Evolutionary conservation across 1,284 basidiomycete species (phyloP), one percentile per base, ranked within the genome.

Genomic region (Marasmius sp.): DNA sequence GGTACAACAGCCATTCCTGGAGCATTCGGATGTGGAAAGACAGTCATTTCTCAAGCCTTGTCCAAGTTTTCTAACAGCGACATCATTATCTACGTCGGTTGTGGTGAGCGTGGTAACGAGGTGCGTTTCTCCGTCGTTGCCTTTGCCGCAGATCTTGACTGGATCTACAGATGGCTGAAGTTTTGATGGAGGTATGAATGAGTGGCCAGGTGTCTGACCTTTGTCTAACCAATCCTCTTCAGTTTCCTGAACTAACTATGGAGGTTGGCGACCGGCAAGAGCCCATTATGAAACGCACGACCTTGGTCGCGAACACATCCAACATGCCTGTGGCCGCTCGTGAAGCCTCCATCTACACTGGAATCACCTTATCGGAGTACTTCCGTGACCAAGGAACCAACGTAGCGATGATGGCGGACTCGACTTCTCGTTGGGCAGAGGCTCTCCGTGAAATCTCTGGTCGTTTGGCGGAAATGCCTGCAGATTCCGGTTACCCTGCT

Each of bases 321-420:
- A 99, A 99, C 82, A 99, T 99, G 97, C 97, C 97, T 69, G 97
- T 99, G 71, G 97, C 97, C 41, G 97, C 97, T 43, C 94, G 97
- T 72, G 97, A 99, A 81, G 97, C 97, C 6, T 98, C 97, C 50
- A 99, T 99, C 76, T 99, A 99, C 80, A 99, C 97, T 48, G 97
- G 97, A 72, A 99, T 99, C 80, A 99, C 97, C 0, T 87, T 99
- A 22, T 97, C 97, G 51, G 97, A 99, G 74, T 99, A 99, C 81
- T 99, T 97, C 91, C 94, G 97, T 80, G 97, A 99, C 78, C 96
- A 98, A 77, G 97, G 97, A 37, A 90, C 87, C 73, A 96, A 99
- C 73, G 97, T 99, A 37, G 90, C 97, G 57, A 99, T 99, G 97
- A 99, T 99, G 96, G 97, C 97, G 55, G 97, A 99, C 77, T 98